Conservation (phyloP, 495 filamentous ascomycete genomes). For the Clohesyomyces aquaticus region DNA sequence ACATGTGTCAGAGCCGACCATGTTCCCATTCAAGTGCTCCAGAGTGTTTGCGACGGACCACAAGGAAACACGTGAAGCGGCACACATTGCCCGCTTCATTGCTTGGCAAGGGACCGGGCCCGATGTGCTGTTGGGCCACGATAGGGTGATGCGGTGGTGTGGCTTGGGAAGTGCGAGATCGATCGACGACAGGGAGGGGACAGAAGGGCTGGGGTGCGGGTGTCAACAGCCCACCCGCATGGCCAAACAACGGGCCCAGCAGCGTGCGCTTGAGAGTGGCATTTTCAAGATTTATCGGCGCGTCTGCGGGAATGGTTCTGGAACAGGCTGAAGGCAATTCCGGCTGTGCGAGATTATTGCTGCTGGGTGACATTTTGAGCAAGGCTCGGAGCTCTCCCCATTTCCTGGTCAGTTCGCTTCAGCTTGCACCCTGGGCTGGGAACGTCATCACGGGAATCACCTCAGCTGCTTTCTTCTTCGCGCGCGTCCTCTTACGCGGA, state of each 20-base stretch:
- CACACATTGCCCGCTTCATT: too few species aligned
- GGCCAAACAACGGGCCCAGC: too few species aligned
- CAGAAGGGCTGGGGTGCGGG: too few species aligned
- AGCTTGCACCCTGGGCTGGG: not conserved
- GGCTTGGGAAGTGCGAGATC: not conserved
- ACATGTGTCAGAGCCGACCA: too few species aligned
- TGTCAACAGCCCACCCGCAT: too few species aligned
- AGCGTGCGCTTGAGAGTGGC: too few species aligned
- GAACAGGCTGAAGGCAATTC: not conserved
- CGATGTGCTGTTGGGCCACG: not conserved
- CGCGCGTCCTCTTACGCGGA: not conserved
- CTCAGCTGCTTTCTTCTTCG: not conserved
- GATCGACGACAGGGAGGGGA: not conserved
- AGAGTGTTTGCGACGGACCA: too few species aligned
- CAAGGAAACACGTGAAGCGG: too few species aligned
- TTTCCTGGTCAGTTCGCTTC: slow-evolving; percentile 5
- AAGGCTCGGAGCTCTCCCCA: slow-evolving; percentile 5
- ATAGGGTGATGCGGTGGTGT: not conserved
- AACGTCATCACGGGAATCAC: slow-evolving; percentile 1
- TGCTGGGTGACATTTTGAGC: not conserved
- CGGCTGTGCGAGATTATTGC: not conserved
- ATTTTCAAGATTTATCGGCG: too few species aligned
- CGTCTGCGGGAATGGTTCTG: too few species aligned
- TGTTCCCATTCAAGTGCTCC: too few species aligned
- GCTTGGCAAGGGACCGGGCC: too few species aligned